A percentile compares a stretch with the other conserved stretches of the same genome.
phyloP scores from a whole-genome alignment of 306 rosid genomes.

The Mimosa bimucronata region DNA sequence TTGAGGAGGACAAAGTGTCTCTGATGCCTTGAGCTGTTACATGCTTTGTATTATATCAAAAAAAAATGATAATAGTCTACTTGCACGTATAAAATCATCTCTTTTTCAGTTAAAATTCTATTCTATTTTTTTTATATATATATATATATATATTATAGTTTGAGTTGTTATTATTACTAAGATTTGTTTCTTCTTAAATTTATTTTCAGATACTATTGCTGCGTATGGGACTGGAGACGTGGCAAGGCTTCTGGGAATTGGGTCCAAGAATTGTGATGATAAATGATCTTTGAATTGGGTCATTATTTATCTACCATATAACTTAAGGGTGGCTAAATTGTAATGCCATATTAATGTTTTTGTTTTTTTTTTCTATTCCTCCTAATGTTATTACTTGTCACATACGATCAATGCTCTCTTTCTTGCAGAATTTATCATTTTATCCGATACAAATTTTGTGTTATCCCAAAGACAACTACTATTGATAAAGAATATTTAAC shows the following conservation, averaged over 20 bases:
- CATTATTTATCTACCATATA: neutral
- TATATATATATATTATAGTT: no score
- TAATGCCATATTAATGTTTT: constrained; percentile 19
- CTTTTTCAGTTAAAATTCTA: no score
- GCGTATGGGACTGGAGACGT: constrained; percentile 73
- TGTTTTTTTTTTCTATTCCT: neutral
- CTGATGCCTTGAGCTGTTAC: no score
- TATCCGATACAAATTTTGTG: neutral
- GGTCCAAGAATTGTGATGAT: constrained; percentile 41
- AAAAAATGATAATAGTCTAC: no score
- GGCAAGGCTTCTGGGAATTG: constrained; percentile 70
- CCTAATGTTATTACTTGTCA: neutral
- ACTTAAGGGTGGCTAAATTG: constrained; percentile 5
- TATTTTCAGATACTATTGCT: constrained; percentile 64
- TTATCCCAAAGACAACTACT: neutral
- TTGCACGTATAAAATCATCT: neutral
- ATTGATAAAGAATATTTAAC: neutral
- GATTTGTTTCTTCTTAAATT: neutral
- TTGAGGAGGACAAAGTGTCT: no score
- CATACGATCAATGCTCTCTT: neutral
- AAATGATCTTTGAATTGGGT: constrained; percentile 58
- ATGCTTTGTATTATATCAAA: no score
- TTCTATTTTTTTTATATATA: no score
- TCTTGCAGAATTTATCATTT: neutral
- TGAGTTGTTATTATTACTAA: neutral